phyloP scores from a whole-genome alignment of 176 grass and related monocot species.

The Luzula sylvatica region DNA sequence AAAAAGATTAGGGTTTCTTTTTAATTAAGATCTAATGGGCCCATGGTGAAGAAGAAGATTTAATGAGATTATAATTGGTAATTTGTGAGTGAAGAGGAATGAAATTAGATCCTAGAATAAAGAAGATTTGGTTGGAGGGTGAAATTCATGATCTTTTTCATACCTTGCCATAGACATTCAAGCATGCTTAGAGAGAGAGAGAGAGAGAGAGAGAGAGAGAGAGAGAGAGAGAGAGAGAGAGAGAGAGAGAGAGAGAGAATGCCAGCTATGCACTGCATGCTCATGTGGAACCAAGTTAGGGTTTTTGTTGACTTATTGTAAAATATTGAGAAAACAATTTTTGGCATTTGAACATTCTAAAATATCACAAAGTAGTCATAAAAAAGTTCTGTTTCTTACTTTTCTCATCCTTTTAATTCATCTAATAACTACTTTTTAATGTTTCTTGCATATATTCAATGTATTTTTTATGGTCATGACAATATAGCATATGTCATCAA shows the following conservation, averaged over 20 bases:
- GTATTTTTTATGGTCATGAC: no score
- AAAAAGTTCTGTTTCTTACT: not conserved
- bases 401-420: conserved; percentile 10
- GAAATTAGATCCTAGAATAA: not conserved
- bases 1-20: not conserved
- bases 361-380: conserved; percentile 2
- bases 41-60: conserved; percentile 6
- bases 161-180: conserved; percentile 90
- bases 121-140: not conserved
- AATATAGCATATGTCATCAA: no score
- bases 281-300: conserved; percentile 16
- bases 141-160: conserved; percentile 19
- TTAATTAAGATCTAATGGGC: conserved; percentile 4
- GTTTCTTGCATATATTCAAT: no score
- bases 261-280: conserved; percentile 23
- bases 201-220: conserved; percentile 2
- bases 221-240: not conserved
- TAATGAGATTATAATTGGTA: conserved; percentile 3
- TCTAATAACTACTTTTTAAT: no score
- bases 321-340: conserved; percentile 6
- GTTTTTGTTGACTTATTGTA: conserved; percentile 17
- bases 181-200: conserved; percentile 36
- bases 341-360: not conserved
- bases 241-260: conserved; percentile 21
- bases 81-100: conserved; percentile 12